Percentiles rank a stretch among this genome's conserved stretches.
Evolutionary conservation across 78 protist genomes (phyloP).

Genomic region (Dictyostelium brefeldianum): DNA sequence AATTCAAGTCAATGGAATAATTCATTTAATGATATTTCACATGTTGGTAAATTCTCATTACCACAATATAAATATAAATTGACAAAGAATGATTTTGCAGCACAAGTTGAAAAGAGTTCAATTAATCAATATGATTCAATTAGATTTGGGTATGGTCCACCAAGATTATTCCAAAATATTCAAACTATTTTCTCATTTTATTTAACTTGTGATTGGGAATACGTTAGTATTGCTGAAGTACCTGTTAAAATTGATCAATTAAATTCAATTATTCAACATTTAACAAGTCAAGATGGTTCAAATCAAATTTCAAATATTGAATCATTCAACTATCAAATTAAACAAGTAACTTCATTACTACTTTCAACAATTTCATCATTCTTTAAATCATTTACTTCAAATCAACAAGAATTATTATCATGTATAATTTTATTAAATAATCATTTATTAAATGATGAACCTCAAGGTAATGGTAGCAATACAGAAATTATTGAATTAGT

Average conservation of each 20-base stretch:
- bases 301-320: not conserved
- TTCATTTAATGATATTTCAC: conserved; percentile 47
- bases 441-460: not conserved
- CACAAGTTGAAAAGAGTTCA: not conserved
- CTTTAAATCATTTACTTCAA: not conserved
- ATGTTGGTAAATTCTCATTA: conserved; percentile 16
- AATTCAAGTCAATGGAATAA: conserved; percentile 60
- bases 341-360: not conserved
- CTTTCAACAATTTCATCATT: conserved; percentile 5
- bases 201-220: conserved; percentile 46
- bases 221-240: conserved; percentile 19
- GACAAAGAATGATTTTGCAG: not conserved
- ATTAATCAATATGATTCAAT: conserved; percentile 25
- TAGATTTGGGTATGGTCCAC: conserved; percentile 65
- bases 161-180: conserved; percentile 68
- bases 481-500: not conserved
- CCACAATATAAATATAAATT: conserved; percentile 39
- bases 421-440: not conserved
- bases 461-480: too few relatives aligned
- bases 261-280: conserved; percentile 26
- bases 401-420: not conserved
- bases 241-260: conserved; percentile 55
- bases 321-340: conserved; percentile 27
- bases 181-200: conserved; percentile 58
- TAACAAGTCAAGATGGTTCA: not conserved